Percentiles rank a stretch among this genome's conserved stretches.
Evolutionary conservation across 306 rosid genomes (phyloP).

Genomic region (Cicer cuneatum): DNA sequence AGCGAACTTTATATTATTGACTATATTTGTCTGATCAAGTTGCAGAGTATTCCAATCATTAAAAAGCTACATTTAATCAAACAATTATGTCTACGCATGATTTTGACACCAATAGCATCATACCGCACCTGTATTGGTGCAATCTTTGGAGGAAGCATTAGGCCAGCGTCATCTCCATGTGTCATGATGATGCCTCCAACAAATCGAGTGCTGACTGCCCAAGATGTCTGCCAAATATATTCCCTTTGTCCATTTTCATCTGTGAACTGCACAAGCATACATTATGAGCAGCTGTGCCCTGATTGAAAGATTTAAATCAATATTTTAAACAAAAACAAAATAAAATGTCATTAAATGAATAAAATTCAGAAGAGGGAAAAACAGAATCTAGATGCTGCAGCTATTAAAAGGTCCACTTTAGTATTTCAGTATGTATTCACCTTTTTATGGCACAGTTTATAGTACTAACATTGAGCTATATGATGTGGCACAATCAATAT

Average conservation of each 20-base stretch:
- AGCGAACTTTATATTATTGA: slow-evolving; percentile 5
- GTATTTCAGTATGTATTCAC: not conserved
- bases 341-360: slow-evolving; percentile 1
- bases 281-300: slow-evolving; percentile 41
- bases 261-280: slow-evolving; percentile 71
- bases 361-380: not conserved
- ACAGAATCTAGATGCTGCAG: slow-evolving; percentile 32
- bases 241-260: slow-evolving; percentile 88
- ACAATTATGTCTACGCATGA: slow-evolving; percentile 16
- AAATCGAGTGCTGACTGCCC: slow-evolving; percentile 99
- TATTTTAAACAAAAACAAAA: slow-evolving; percentile 1
- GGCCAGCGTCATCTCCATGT: slow-evolving; percentile 93
- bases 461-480: not conserved
- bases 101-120: slow-evolving; percentile 28
- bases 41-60: slow-evolving; percentile 14
- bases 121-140: slow-evolving; percentile 81
- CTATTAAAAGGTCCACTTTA: slow-evolving; percentile 21
- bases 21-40: slow-evolving; percentile 33
- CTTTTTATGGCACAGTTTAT: not conserved
- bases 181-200: slow-evolving; percentile 98
- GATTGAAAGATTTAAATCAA: slow-evolving; percentile 39
- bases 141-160: slow-evolving; percentile 94
- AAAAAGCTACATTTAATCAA: slow-evolving; percentile 8
- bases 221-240: slow-evolving; percentile 94
- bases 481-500: slow-evolving; percentile 4